Percentiles rank a stretch among this genome's conserved stretches.
phyloP scores from a whole-genome alignment of 2,329 filamentous ascomycete genomes.

The Penicillium sp. region DNA sequence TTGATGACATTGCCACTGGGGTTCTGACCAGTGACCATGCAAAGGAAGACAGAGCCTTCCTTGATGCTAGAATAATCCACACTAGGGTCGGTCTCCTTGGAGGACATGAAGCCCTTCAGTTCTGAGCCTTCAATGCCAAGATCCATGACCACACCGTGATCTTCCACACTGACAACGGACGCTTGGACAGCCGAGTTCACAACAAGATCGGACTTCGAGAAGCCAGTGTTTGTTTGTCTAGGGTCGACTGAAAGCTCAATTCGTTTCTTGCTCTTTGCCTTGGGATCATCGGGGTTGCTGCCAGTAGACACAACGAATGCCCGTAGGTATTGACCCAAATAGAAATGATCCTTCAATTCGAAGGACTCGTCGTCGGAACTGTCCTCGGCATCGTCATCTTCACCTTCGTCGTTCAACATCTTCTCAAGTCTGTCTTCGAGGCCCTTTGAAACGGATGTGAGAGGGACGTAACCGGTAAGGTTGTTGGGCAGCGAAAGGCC shows the following conservation, averaged over 20 bases:
- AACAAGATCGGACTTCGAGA: constrained; percentile 72
- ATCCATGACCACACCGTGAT: constrained; percentile 93
- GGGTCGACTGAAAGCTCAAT: constrained; percentile 88
- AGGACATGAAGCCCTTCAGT: constrained; percentile 79
- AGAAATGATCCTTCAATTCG: constrained; percentile 73
- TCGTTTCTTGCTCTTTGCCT: constrained; percentile 69
- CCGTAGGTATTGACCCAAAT: constrained; percentile 82
- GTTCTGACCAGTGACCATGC: constrained; percentile 72
- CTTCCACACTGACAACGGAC: constrained; percentile 86
- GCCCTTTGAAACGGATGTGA: constrained; percentile 84
- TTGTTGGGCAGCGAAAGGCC: constrained; percentile 88
- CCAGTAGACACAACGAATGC: constrained; percentile 77
- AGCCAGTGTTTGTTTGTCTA: constrained; percentile 70
- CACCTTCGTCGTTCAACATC: constrained; percentile 59
- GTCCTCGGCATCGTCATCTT: constrained; percentile 57
- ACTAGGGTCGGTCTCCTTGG: constrained; percentile 71
- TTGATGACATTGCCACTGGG: constrained; percentile 82
- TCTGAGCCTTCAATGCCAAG: constrained; percentile 69
- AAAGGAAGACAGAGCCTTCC: constrained; percentile 81
- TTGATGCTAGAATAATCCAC: constrained; percentile 68
- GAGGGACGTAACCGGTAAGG: constrained; percentile 80
- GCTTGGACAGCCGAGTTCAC: constrained; percentile 79
- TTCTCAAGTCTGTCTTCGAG: constrained; percentile 74
- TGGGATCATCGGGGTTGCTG: constrained; percentile 51
- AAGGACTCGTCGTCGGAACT: constrained; percentile 58